phyloP scores from a whole-genome alignment of 192 early-diverging fungal species.

The Spizellomyces punctatus region DNA sequence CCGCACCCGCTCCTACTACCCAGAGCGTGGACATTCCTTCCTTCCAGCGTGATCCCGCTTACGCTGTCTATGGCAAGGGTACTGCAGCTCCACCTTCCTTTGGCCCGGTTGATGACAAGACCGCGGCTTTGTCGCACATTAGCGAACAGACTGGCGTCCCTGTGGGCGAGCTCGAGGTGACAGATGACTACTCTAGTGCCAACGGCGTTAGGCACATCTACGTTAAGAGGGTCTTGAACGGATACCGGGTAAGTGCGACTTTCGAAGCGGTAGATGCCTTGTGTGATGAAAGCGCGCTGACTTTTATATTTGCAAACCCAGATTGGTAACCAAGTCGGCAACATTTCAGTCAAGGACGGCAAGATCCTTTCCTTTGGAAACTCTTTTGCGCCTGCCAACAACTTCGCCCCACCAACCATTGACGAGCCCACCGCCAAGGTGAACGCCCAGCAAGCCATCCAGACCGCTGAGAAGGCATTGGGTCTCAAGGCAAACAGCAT shows the following conservation, averaged over 20 bases:
- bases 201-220: conserved; percentile 17
- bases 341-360: conserved; percentile 26
- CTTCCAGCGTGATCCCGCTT: conserved; percentile 1
- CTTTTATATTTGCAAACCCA: background rate
- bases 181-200: conserved; percentile 17
- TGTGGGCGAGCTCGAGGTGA: conserved; percentile 13
- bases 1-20: background rate
- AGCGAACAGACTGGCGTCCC: background rate
- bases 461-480: conserved; percentile 15
- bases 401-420: background rate
- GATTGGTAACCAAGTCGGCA: conserved; percentile 29
- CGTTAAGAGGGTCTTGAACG: conserved; percentile 18
- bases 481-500: conserved; percentile 4
- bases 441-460: conserved; percentile 11
- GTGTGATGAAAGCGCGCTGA: conserved; percentile 1
- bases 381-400: background rate
- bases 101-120: background rate
- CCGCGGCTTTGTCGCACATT: conserved; percentile 15
- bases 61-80: background rate
- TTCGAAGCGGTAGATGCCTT: background rate
- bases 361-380: conserved; percentile 25
- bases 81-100: background rate
- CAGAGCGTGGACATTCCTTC: background rate
- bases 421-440: background rate
- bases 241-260: background rate